Base-by-base conservation (phyloP, 768 basidiomycete species). In the Boletus rubroflammeus region DNA sequence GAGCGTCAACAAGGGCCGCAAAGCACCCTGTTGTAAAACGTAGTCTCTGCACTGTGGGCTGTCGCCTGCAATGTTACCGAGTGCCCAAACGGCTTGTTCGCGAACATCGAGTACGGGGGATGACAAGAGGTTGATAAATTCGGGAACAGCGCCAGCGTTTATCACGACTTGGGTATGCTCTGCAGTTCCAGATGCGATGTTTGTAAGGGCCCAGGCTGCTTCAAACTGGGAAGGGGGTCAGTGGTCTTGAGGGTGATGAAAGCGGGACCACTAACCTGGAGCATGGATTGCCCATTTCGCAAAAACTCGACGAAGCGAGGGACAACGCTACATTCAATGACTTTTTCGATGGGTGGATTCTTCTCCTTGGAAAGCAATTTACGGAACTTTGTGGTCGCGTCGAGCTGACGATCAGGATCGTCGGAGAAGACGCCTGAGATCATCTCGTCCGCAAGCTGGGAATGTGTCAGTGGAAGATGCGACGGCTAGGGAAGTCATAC, bases 161-260 rank as follows among this genome's bases (percentile, higher is more conserved):
- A 99, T 98, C 51, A 99, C 97, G 53, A 96, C 93, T 76, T 98
- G 93, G 34, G 96, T 99, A 70, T 99, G 97, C 58, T 96, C 93
- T 19, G 95, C 95, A 28, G 97, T 99, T 38, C 97, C 97, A 51
- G 95, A 97, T 8, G 95, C 95, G 60, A 97, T 97, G 77, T 97
- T 97, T 62, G 95, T 97, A 62, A 98, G 80, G 39, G 94, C 95
- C 95, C 95, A 98, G 7, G 95, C 94, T 47, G 95, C 94, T 72
- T 98, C 95, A 64, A 97, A 98, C 92, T 95, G 48, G 39, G 38
- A 35, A 31, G 34, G 56, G 51, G 42, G 17, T 63, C 15, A 50
- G 55, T 26, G 29, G n/a, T 39, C 39, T 35, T 35, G 43, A 63
- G 14, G 34, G 50, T 21, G 59, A 44, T 15, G 23, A 54, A 49